Conservation (phyloP, 164 flowering plant genomes). For the Tetrastigma voinierianum region DNA sequence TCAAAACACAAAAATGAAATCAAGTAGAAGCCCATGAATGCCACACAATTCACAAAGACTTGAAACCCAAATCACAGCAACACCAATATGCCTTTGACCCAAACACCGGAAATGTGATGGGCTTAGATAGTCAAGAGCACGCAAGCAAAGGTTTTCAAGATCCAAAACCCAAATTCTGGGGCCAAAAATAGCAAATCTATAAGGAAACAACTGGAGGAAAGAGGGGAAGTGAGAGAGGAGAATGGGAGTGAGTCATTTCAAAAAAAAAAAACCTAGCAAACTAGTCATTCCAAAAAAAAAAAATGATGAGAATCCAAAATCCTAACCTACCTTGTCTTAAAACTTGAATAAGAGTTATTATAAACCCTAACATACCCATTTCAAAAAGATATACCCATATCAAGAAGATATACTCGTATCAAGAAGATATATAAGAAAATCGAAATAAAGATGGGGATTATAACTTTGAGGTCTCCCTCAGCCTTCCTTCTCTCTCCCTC, state of each 20-base stretch:
- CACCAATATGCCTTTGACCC: neutral
- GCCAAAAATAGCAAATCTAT: neutral
- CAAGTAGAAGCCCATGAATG: neutral
- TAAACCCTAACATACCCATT: too few species aligned
- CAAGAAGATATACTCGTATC: too few species aligned
- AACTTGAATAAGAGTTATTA: too few species aligned
- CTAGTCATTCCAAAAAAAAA: too few species aligned
- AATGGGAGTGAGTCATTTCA: constrained; percentile 7
- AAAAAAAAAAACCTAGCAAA: too few species aligned
- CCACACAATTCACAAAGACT: neutral
- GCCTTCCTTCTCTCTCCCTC: too few species aligned
- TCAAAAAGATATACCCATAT: too few species aligned
- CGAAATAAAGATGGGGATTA: too few species aligned
- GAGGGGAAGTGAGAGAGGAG: constrained; percentile 11
- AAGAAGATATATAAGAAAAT: too few species aligned
- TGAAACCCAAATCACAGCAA: neutral
- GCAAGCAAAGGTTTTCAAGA: neutral
- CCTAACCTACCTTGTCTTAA: too few species aligned
- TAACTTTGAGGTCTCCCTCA: too few species aligned
- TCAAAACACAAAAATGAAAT: neutral
- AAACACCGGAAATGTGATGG: neutral
- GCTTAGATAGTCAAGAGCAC: neutral
- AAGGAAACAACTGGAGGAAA: neutral
- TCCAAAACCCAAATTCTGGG: neutral
- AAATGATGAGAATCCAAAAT: too few species aligned